Conservation (phyloP, 345 rosid species). For the Eutrema japonicum region DNA sequence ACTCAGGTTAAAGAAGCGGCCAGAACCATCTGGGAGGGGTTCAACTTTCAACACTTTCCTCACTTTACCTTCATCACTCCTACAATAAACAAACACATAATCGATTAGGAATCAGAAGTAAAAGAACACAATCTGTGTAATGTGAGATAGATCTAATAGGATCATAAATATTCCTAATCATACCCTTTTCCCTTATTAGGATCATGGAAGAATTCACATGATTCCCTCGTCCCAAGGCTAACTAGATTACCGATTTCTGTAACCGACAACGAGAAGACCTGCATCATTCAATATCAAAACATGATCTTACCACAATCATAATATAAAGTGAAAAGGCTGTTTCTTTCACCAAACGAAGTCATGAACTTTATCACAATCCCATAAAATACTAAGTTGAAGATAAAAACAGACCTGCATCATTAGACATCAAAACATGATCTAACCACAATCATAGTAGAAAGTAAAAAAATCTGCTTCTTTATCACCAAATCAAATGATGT, state of each 20-base stretch:
- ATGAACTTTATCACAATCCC: slow-evolving; percentile 1
- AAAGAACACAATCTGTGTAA: background rate
- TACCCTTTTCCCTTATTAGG: slow-evolving; percentile 88
- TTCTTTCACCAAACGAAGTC: background rate
- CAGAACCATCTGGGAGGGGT: slow-evolving; percentile 95
- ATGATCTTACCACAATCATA: background rate
- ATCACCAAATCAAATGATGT: background rate
- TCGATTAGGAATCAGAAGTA: background rate
- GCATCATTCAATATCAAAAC: slow-evolving; percentile 23
- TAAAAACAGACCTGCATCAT: slow-evolving; percentile 34
- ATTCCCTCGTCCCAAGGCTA: slow-evolving; percentile 71
- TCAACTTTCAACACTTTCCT: slow-evolving; percentile 92
- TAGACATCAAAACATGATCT: slow-evolving; percentile 1
- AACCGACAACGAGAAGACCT: slow-evolving; percentile 88
- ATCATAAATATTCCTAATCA: slow-evolving; percentile 28
- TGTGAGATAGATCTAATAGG: background rate
- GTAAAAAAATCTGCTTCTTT: background rate
- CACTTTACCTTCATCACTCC: slow-evolving; percentile 90
- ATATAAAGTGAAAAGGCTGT: background rate
- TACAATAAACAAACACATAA: slow-evolving; percentile 41
- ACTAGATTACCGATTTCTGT: slow-evolving; percentile 74
- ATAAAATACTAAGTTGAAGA: background rate
- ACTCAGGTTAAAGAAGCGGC: slow-evolving; percentile 94
- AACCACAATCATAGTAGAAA: background rate
- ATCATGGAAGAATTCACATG: slow-evolving; percentile 90